These are phyloP conservation scores for Pezicula carpinea DNA, from an alignment of 2,329 filamentous ascomycete species.

Conservation along the genomic window DNA sequence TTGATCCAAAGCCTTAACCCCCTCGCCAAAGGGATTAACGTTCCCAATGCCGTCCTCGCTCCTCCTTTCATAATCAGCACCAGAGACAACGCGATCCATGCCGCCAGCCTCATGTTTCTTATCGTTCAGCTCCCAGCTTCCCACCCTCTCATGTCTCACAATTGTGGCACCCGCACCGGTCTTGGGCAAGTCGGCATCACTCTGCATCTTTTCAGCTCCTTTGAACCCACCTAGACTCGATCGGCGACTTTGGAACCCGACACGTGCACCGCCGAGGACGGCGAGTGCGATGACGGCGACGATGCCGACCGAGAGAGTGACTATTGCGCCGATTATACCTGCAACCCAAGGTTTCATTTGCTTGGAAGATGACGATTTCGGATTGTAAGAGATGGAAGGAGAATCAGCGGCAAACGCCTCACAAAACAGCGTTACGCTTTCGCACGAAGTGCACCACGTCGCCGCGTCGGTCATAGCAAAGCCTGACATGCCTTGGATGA, in stretches of 20 bases:
- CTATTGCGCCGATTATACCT: slow-evolving; percentile 26
- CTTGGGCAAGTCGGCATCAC: slow-evolving; percentile 24
- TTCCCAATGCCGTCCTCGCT: slow-evolving; percentile 22
- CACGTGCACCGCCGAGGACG: slow-evolving; percentile 15
- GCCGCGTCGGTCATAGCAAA: slow-evolving; percentile 17
- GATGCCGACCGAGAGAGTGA: slow-evolving; percentile 16
- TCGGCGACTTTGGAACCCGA: slow-evolving; percentile 16
- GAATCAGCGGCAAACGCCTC: slow-evolving; percentile 12
- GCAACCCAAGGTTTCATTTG: slow-evolving; percentile 11
- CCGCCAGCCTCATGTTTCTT: slow-evolving; percentile 16
- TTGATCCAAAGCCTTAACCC: slow-evolving; percentile 22
- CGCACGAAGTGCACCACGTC: slow-evolving; percentile 25
- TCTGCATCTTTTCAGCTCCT: slow-evolving; percentile 24
- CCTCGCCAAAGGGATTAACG: slow-evolving; percentile 24
- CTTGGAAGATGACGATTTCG: too few species aligned
- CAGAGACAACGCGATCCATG: slow-evolving; percentile 12
- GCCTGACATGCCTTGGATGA: slow-evolving; percentile 16
- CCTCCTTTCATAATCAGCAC: slow-evolving; percentile 16
- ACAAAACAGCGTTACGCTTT: slow-evolving; percentile 21
- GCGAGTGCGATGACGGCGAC: slow-evolving; percentile 9
- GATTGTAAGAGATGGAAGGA: neutral
- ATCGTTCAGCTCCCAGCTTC: slow-evolving; percentile 28
- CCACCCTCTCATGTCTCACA: slow-evolving; percentile 25
- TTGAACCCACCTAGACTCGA: slow-evolving; percentile 24
- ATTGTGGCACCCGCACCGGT: slow-evolving; percentile 17